A percentile compares a stretch with the other conserved stretches of the same genome.
Evolutionary conservation across 495 filamentous ascomycete genomes (phyloP).

Genomic region (Hypoxylon lienhwacheense): DNA sequence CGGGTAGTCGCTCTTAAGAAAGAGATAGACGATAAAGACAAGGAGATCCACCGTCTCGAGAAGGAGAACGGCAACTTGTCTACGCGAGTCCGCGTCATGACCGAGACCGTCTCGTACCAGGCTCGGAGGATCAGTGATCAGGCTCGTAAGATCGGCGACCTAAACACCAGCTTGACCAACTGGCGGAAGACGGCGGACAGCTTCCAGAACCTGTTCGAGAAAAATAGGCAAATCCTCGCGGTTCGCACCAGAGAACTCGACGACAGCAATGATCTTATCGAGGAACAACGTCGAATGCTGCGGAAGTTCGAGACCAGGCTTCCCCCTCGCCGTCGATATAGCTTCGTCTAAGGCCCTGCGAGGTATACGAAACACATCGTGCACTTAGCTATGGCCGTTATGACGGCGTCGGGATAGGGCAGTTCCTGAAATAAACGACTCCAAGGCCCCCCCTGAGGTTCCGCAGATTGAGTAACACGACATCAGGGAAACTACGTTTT

Average conservation of each 20-base stretch:
- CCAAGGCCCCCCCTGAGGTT: no score
- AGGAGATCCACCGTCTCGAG: slow-evolving; percentile 14
- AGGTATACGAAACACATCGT: no score
- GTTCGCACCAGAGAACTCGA: slow-evolving; percentile 8
- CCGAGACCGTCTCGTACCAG: slow-evolving; percentile 17
- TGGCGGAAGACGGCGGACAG: slow-evolving; percentile 3
- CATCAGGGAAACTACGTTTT: not conserved
- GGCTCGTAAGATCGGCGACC: not conserved
- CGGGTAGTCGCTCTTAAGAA: slow-evolving; percentile 14
- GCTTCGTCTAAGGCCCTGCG: not conserved
- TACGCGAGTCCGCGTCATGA: slow-evolving; percentile 17
- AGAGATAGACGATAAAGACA: slow-evolving; percentile 28
- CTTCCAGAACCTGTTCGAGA: slow-evolving; percentile 8
- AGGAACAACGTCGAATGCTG: slow-evolving; percentile 16
- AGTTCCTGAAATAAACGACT: no score
- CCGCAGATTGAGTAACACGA: not conserved
- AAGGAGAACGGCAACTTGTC: slow-evolving; percentile 11
- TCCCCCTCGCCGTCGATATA: slow-evolving; percentile 8
- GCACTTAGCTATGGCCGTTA: not conserved
- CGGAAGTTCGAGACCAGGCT: slow-evolving; percentile 5
- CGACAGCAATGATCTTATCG: slow-evolving; percentile 6
- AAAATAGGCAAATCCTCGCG: slow-evolving; percentile 1
- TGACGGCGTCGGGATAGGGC: no score
- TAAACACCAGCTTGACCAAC: not conserved
- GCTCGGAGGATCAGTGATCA: not conserved